These are phyloP conservation scores for Logfia minima DNA, from an alignment of 129 eudicot genomes.

Conservation along the genomic window DNA sequence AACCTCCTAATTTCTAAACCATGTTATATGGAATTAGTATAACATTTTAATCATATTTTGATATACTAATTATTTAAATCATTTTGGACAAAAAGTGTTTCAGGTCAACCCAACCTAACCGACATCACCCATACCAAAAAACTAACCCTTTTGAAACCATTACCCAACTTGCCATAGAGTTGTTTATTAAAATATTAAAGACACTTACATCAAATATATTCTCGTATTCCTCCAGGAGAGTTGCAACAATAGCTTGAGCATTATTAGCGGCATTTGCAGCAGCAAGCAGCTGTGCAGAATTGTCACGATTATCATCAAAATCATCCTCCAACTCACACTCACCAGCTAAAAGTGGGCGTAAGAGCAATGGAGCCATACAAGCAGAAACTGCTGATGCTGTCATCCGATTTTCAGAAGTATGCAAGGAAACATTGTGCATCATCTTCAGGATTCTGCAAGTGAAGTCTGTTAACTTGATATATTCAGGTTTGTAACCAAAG, in stretches of 20 bases:
- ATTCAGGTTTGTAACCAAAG: neutral
- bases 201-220: conserved; percentile 75
- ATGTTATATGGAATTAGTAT: neutral
- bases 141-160: neutral
- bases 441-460: conserved; percentile 76
- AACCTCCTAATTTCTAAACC: neutral
- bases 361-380: conserved; percentile 98
- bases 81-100: neutral
- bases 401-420: conserved; percentile 83
- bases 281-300: conserved; percentile 95
- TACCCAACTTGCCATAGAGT: neutral
- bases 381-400: conserved; percentile 94
- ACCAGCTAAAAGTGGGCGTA: conserved; percentile 97
- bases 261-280: conserved; percentile 99
- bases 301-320: conserved; percentile 70
- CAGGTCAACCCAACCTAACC: neutral
- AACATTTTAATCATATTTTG: no score
- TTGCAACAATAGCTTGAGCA: conserved; percentile 83
- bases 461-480: neutral
- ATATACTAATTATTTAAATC: neutral
- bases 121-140: neutral
- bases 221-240: conserved; percentile 86
- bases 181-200: conserved; percentile 6
- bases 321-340: conserved; percentile 94
- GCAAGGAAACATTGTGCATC: conserved; percentile 85